These are phyloP conservation scores for Leccinum olivaceopallidum DNA, from an alignment of 768 basidiomycete genomes.

Conservation along the genomic window DNA sequence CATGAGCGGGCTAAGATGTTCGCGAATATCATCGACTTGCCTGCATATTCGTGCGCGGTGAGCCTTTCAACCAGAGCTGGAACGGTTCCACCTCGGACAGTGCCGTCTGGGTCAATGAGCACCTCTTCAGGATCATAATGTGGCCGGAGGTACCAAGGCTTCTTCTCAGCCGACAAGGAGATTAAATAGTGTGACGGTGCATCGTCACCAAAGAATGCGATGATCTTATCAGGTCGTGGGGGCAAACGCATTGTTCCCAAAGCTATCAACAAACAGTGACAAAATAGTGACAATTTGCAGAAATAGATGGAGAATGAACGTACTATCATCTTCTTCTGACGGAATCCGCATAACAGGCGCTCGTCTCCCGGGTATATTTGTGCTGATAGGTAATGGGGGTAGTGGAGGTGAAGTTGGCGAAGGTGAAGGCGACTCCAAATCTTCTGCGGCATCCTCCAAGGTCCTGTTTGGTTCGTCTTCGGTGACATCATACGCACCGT, in stretches of 20 bases:
- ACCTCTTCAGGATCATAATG: conserved; percentile 59
- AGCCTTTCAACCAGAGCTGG: conserved; percentile 61
- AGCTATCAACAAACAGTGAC: conserved; percentile 12
- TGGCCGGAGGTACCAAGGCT: conserved; percentile 61
- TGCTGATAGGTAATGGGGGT: conserved; percentile 16
- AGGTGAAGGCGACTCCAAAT: background rate
- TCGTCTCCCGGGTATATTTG: conserved; percentile 4
- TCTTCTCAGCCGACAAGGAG: conserved; percentile 39
- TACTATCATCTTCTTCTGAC: conserved; percentile 22
- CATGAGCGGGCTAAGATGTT: conserved; percentile 3
- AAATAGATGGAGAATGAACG: background rate
- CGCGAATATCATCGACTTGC: conserved; percentile 34
- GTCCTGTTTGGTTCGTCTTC: conserved; percentile 14
- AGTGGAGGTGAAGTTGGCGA: conserved; percentile 5
- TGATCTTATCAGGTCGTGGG: conserved; percentile 41
- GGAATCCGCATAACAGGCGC: background rate
- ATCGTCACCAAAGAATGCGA: conserved; percentile 52
- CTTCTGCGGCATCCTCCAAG: conserved; percentile 13
- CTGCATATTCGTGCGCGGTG: conserved; percentile 63
- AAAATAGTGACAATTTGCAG: conserved; percentile 2
- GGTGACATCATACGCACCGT: conserved; percentile 6
- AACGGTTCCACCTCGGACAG: conserved; percentile 62
- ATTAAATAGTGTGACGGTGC: conserved; percentile 45
- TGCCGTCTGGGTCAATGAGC: conserved; percentile 61
- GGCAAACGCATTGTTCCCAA: conserved; percentile 16